Conservation (phyloP, 495 filamentous ascomycete genomes). For the Trypethelium eluteriae region DNA sequence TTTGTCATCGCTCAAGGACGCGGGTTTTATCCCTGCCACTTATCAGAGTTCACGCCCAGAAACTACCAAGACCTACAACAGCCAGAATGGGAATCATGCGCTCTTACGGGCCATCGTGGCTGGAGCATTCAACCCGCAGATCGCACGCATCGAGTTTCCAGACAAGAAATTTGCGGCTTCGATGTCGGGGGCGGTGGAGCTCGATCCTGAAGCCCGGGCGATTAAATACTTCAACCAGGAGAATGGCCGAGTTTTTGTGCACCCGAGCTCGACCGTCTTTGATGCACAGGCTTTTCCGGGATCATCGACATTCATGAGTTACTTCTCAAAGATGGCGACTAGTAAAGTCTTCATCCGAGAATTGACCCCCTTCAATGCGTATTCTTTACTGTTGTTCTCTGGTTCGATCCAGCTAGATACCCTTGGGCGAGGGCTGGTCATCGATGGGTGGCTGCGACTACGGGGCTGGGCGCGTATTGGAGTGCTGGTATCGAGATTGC, state of each 20-base stretch:
- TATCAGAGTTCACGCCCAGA: conserved; percentile 32
- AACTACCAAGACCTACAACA: conserved; percentile 32
- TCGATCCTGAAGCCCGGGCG: conserved; percentile 83
- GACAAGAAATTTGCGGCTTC: conserved; percentile 89
- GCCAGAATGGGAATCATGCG: conserved; percentile 42
- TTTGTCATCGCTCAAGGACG: conserved; percentile 74
- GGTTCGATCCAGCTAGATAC: conserved; percentile 81
- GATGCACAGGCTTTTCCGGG: conserved; percentile 65
- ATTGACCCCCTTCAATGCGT: conserved; percentile 88
- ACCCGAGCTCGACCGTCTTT: conserved; percentile 81
- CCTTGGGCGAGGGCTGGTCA: conserved; percentile 74
- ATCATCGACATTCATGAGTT: conserved; percentile 63
- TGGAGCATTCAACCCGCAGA: conserved; percentile 81
- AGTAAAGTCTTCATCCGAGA: conserved; percentile 84
- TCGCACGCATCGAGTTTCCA: conserved; percentile 83
- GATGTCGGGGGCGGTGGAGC: conserved; percentile 75
- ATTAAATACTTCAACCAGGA: conserved; percentile 90
- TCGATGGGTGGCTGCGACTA: conserved; percentile 87
- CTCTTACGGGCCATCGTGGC: conserved; percentile 85
- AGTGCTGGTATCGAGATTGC: conserved; percentile 72
- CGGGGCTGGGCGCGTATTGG: conserved; percentile 93
- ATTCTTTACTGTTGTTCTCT: conserved; percentile 82
- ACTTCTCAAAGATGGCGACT: conserved; percentile 84
- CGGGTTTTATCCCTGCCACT: conserved; percentile 60
- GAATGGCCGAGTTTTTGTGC: conserved; percentile 81